Evolutionary conservation across 306 rosid genomes (phyloP), one percentile per base, ranked within the genome.

Genomic region (Lathyrus tuberosus): DNA sequence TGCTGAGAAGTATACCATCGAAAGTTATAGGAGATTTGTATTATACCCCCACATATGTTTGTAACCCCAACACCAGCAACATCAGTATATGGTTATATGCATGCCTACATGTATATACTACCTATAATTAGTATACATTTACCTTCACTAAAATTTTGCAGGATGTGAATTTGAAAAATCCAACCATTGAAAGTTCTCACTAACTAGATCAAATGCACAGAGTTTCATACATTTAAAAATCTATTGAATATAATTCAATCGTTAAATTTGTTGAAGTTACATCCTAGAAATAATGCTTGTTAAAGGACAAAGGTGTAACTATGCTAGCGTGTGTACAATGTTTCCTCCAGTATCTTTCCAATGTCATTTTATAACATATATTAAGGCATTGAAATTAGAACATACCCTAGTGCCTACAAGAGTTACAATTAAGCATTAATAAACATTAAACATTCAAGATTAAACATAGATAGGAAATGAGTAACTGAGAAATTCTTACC

Each of bases 301-400:
- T 57, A 46, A 46, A 46, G 51, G 18, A 48, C 56, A 26, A 12
- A 57, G 4, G 18, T 54, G 31, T 13, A 26, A 28, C 28, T 57
- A 57, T 6, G 18, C 38, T 12, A 26, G 18, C 14, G 38, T 17
- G 9, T 37, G 48, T 37, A 13, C 4, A 0, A 61, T 46, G 76
- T 65, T 47, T 37, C 78, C 80, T 82, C 93, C 60, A 92, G 52
- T 76, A 92, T 78, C 84, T 81, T 93, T 67, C 96, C 97, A 54
- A 94, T 84, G 72, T 84, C 96, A 22, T 77, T 85, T 73, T 87
- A 92, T 85, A 94, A 81, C 97, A 94, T 94, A 78, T 71, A 85
- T 68, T 93, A 94, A 13, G 98, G 98, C 87, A 91, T 85, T n/a
- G 97, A 96, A 81, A 93, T 90, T 67, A 93, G 81, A 59, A 90